Percentiles rank a stretch among this genome's conserved stretches.
Conservation (phyloP, 2,329 filamentous ascomycete species). For the Neonectria ditissima region DNA sequence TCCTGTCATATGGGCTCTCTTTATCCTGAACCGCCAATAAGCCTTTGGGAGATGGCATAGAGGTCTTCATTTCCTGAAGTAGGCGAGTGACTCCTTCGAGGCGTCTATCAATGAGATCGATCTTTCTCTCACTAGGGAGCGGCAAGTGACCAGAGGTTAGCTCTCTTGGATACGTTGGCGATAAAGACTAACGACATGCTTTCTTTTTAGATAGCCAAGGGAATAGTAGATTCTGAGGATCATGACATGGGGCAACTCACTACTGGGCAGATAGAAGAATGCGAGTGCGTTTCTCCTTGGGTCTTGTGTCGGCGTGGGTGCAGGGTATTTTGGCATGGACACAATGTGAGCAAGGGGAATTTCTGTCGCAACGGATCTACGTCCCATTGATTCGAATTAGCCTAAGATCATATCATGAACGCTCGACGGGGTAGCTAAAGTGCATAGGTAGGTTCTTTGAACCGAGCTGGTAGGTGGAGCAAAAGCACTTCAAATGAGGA, state of each 20-base stretch:
- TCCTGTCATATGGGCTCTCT: conserved; percentile 29
- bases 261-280: conserved; percentile 54
- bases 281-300: conserved; percentile 52
- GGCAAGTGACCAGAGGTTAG: not conserved
- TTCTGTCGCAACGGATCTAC: conserved; percentile 53
- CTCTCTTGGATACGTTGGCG: not conserved
- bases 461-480: not conserved
- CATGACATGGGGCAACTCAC: conserved; percentile 40
- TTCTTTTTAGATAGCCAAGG: not conserved
- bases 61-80: conserved; percentile 50
- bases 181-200: not conserved
- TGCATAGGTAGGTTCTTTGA: not conserved
- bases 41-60: conserved; percentile 30
- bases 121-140: conserved; percentile 51
- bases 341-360: conserved; percentile 53
- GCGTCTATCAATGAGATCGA: conserved; percentile 53
- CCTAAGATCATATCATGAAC: not conserved
- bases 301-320: conserved; percentile 47
- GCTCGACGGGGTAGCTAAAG: not conserved
- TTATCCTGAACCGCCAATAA: conserved; percentile 20
- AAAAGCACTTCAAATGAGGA: not conserved
- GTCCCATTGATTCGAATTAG: conserved; percentile 16
- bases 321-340: conserved; percentile 53
- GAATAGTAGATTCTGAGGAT: not conserved
- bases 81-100: conserved; percentile 50